Conservation (phyloP, 1,284 basidiomycete genomes). For the Marasmius fiardii region DNA sequence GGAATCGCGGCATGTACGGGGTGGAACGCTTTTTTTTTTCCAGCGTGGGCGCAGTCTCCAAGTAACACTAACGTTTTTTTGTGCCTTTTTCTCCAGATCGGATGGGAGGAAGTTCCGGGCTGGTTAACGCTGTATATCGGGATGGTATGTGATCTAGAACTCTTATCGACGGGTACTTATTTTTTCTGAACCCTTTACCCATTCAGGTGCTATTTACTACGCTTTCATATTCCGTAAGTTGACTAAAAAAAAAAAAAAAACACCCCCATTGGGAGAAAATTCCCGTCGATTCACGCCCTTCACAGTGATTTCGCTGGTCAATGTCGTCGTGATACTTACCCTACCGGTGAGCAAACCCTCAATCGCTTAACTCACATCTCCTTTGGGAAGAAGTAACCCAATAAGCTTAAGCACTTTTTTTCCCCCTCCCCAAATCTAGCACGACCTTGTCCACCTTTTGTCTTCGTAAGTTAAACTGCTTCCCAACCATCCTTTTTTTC, state of each 20-base stretch:
- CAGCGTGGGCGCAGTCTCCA: too few species aligned
- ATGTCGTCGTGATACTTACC: not conserved
- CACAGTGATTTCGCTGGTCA: not conserved
- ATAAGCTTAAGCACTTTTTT: not conserved
- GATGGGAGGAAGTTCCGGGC: not conserved
- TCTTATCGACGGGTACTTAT: not conserved
- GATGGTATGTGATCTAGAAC: too few species aligned
- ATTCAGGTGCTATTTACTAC: not conserved
- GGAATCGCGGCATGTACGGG: too few species aligned
- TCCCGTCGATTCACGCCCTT: not conserved
- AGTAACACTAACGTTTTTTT: too few species aligned
- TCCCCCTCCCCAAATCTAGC: not conserved
- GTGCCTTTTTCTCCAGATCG: not conserved
- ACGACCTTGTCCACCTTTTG: not conserved
- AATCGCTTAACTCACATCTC: too few species aligned
- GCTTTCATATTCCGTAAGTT: not conserved
- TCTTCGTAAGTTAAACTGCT: constrained; percentile 1
- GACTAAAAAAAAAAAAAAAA: too few species aligned
- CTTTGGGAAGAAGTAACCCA: not conserved
- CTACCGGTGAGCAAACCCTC: not conserved
- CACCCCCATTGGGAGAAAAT: not conserved
- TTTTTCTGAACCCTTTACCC: not conserved
- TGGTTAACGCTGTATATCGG: not conserved
- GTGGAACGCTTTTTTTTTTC: too few species aligned
- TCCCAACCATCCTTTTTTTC: too few species aligned